Evolutionary conservation across 2,329 filamentous ascomycete species (phyloP), one percentile per base, ranked within the genome.

Genomic region (Exophiala spinifera): DNA sequence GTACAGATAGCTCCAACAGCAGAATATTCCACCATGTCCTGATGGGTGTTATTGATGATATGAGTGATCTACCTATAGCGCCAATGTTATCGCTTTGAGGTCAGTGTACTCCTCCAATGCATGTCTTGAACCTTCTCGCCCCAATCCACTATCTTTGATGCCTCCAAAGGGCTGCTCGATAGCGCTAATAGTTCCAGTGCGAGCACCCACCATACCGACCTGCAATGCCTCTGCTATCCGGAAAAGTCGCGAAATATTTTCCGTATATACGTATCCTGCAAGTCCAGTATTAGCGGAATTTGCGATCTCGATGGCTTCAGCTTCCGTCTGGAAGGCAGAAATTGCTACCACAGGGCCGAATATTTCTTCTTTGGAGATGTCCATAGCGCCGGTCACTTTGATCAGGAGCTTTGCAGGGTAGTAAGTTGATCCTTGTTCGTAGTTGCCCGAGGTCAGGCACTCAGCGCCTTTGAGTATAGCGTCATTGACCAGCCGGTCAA

Each of bases 331-430:
- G 37, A 70, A 76, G 59, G 77, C 90, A 77, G 89, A 96, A 76
- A 97, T 61, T 40, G 43, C 53, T 14, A 62, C 64, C 13, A 96
- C 83, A 0, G 91, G 91, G 0, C 91, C 91, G 66, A 96, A 96
- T 0, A 91, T 96, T 76, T 96, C 91, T 62, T 95, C 89, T 15
- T 78, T 89, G n/a, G n/a, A n/a, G n/a, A n/a, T n/a, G n/a, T n/a
- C n/a, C n/a, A n/a, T n/a, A n/a, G n/a, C n/a, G n/a, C n/a, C n/a
- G n/a, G n/a, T n/a, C n/a, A n/a, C n/a, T n/a, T n/a, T n/a, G n/a
- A n/a, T n/a, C n/a, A n/a, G n/a, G n/a, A n/a, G n/a, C n/a, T n/a
- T n/a, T n/a, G n/a, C n/a, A n/a, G n/a, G n/a, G n/a, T n/a, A n/a
- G n/a, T n/a, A n/a, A n/a, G n/a, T n/a, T n/a, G n/a, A n/a, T n/a